Conservation (phyloP, 1,139 yeast species). For the Magnusiomyces magnusii region DNA sequence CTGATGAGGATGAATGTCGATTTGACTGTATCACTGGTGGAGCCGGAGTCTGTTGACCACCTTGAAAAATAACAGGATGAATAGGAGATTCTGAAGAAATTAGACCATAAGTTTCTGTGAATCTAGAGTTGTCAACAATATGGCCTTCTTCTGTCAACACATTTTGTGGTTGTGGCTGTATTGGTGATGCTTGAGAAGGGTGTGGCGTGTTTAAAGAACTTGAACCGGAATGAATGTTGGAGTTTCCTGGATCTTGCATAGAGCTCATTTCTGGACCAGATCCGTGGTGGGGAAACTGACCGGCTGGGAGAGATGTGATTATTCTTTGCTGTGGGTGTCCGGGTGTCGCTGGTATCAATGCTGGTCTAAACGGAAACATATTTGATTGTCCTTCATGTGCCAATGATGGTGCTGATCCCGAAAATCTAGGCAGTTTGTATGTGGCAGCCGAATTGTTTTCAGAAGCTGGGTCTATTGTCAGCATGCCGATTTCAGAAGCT, state of each 20-base stretch:
- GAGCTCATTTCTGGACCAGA: neutral
- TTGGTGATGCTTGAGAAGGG: neutral
- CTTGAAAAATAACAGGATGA: neutral
- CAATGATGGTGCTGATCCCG: neutral
- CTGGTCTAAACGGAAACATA: neutral
- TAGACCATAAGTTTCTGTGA: neutral
- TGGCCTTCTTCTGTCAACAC: neutral
- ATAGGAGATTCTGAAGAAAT: neutral
- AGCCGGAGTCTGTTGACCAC: neutral
- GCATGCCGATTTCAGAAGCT: neutral
- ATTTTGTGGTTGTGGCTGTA: neutral
- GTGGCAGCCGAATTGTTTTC: neutral
- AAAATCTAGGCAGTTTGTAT: neutral
- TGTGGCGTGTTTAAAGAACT: neutral
- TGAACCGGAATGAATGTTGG: neutral
- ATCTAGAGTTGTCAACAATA: neutral
- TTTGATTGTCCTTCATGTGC: neutral
- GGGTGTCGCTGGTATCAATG: neutral
- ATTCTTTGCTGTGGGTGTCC: neutral
- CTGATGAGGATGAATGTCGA: neutral
- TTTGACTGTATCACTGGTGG: neutral
- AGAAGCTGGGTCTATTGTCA: neutral
- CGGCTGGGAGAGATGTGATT: neutral
- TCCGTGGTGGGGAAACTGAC: neutral
- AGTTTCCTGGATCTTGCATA: neutral